Percentiles rank a stretch among this genome's conserved stretches.
Evolutionary conservation across 441 rosid genomes (phyloP).

Genomic region (Breynia disticha): DNA sequence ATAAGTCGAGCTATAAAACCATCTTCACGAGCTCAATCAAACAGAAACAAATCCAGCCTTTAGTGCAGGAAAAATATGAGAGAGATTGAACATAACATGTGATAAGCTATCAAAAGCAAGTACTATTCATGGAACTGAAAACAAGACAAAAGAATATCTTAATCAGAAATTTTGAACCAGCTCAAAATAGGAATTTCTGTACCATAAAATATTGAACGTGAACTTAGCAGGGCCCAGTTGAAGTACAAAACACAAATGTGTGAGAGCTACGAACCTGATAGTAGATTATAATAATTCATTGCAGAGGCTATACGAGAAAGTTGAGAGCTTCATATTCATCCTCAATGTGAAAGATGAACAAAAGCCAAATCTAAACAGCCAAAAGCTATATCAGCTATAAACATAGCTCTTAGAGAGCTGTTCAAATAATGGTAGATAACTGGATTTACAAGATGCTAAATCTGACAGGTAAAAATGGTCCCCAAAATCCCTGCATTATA

Average conservation of each 20-base stretch:
- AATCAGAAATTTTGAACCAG: slow-evolving; percentile 14
- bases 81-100: neutral
- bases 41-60: too few species aligned
- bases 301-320: slow-evolving; percentile 10
- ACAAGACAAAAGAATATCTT: slow-evolving; percentile 13
- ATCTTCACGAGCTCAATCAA: too few species aligned
- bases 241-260: too few species aligned
- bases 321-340: slow-evolving; percentile 12
- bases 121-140: slow-evolving; percentile 15
- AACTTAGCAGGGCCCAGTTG: too few species aligned
- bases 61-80: neutral
- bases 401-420: slow-evolving; percentile 31
- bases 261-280: slow-evolving; percentile 11
- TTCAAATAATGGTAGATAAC: slow-evolving; percentile 25
- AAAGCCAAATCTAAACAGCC: slow-evolving; percentile 29
- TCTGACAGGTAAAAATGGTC: slow-evolving; percentile 36
- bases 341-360: slow-evolving; percentile 11
- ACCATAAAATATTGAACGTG: too few species aligned
- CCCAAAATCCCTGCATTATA: slow-evolving; percentile 32
- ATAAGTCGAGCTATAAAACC: too few species aligned
- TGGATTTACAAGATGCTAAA: slow-evolving; percentile 29
- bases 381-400: slow-evolving; percentile 29
- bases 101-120: neutral
- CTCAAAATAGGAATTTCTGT: too few species aligned
- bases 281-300: slow-evolving; percentile 13